phyloP scores from a whole-genome alignment of 164 flowering plant genomes.

The Magnolia changhungtana region DNA sequence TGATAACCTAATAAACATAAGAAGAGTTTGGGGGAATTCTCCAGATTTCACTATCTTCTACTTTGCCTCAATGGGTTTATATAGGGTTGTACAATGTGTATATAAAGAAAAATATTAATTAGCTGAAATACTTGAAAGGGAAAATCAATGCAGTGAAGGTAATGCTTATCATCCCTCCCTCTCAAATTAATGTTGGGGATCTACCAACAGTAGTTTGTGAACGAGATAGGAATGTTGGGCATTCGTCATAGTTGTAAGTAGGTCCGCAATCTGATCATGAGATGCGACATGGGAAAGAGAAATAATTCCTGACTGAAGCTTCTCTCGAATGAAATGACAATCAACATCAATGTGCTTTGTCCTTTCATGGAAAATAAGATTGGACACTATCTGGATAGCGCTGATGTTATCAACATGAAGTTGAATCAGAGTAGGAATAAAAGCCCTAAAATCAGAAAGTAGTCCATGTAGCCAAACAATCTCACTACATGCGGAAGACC shows the following conservation, averaged over 20 bases:
- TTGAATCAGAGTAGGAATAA: background rate
- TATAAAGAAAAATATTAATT: no score
- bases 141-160: no score
- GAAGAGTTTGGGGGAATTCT: no score
- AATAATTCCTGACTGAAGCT: background rate
- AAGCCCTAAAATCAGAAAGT: background rate
- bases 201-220: background rate
- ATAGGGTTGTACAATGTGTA: no score
- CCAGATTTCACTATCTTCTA: no score
- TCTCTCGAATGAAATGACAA: background rate
- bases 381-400: background rate
- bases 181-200: background rate
- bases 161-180: no score
- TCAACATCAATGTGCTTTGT: slow-evolving; percentile 1
- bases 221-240: background rate
- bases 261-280: background rate
- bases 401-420: background rate
- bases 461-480: background rate
- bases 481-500: background rate
- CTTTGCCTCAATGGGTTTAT: no score
- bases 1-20: no score
- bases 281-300: background rate
- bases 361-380: background rate
- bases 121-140: no score
- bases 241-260: background rate